Conservation (phyloP, 129 eudicot genomes). For the Solidago caesia region DNA sequence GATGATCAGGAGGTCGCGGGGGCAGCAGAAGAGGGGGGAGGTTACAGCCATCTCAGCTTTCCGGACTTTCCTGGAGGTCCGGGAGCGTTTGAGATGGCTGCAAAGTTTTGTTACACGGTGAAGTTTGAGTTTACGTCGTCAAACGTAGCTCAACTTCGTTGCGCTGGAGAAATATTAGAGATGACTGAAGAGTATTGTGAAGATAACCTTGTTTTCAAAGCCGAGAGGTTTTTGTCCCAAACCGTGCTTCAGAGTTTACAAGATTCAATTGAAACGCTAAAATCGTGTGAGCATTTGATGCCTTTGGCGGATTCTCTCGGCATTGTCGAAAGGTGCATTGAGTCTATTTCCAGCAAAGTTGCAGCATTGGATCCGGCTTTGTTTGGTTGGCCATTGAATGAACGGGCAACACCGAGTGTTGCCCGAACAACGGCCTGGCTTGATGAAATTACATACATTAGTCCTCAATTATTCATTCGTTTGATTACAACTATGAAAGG, state of each 20-base stretch:
- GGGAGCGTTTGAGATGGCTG: slow-evolving; percentile 77
- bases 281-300: slow-evolving; percentile 56
- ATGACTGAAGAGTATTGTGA: slow-evolving; percentile 86
- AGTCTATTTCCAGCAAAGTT: slow-evolving; percentile 53
- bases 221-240: slow-evolving; percentile 65
- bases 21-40: slow-evolving; percentile 15
- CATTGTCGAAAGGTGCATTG: slow-evolving; percentile 68
- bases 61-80: slow-evolving; percentile 90
- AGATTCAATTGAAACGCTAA: slow-evolving; percentile 53
- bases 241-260: slow-evolving; percentile 55
- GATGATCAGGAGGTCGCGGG: neutral
- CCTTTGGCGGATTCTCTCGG: slow-evolving; percentile 72
- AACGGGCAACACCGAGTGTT: slow-evolving; percentile 6
- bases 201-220: slow-evolving; percentile 64
- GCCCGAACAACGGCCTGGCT: slow-evolving; percentile 45
- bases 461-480: slow-evolving; percentile 24
- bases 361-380: slow-evolving; percentile 62
- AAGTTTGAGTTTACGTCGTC: slow-evolving; percentile 70
- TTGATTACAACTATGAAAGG: slow-evolving; percentile 26
- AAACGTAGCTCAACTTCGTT: slow-evolving; percentile 77
- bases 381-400: slow-evolving; percentile 80
- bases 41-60: slow-evolving; percentile 50
- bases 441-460: slow-evolving; percentile 52
- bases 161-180: slow-evolving; percentile 75
- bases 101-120: slow-evolving; percentile 86